Conservation (phyloP, 2,329 filamentous ascomycete genomes). For the Stylonectria norvegica region DNA sequence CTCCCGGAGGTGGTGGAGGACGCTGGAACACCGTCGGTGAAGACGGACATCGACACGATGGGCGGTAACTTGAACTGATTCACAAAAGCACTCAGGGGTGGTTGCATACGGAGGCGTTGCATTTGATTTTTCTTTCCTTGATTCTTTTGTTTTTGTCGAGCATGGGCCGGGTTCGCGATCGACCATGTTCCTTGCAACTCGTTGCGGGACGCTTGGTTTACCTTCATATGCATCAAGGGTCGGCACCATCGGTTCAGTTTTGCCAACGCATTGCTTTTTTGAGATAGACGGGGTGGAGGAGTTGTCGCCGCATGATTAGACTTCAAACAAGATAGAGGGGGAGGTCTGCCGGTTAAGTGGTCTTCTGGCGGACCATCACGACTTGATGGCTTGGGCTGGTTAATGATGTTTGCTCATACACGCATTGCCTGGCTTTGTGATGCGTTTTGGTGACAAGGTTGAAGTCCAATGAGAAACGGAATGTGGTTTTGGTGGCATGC, state of each 20-base stretch:
- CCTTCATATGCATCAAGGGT: constrained; percentile 28
- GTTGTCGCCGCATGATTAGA: constrained; percentile 39
- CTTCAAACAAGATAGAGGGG: constrained; percentile 39
- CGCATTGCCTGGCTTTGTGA: constrained; percentile 14
- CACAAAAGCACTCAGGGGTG: constrained; percentile 24
- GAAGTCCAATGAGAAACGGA: constrained; percentile 10
- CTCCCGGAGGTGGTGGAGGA: constrained; percentile 44
- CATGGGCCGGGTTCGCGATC: constrained; percentile 18
- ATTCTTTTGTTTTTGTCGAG: constrained; percentile 28
- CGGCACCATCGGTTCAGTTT: constrained; percentile 29
- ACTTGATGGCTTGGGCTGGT: constrained; percentile 35
- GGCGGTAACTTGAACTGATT: constrained; percentile 32
- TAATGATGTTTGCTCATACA: constrained; percentile 31
- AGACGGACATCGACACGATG: constrained; percentile 36
- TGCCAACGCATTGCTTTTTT: constrained; percentile 34
- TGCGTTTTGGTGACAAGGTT: constrained; percentile 1
- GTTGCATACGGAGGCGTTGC: constrained; percentile 41
- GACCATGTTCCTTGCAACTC: constrained; percentile 2
- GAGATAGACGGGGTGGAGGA: constrained; percentile 36
- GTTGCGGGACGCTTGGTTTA: constrained; percentile 13
- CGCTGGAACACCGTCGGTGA: constrained; percentile 41
- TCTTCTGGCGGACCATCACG: constrained; percentile 30
- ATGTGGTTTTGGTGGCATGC: no score
- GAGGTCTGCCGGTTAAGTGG: constrained; percentile 27
- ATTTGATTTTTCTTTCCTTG: constrained; percentile 23